phyloP scores from a whole-genome alignment of 2,329 filamentous ascomycete species.

The Orbilia quercus region DNA sequence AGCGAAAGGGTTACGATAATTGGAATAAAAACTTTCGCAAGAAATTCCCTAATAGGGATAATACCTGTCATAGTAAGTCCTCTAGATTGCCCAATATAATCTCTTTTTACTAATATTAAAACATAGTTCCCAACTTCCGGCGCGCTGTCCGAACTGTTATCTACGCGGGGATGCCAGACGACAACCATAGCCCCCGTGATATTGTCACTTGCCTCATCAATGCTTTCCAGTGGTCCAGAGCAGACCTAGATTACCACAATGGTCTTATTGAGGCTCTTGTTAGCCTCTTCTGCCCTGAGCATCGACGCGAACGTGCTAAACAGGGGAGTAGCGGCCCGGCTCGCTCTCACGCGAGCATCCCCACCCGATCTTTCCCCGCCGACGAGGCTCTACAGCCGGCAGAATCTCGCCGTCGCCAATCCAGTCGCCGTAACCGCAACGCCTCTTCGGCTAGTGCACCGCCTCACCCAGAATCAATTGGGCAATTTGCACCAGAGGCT shows the following conservation, averaged over 20 bases:
- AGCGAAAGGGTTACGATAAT: conserved; percentile 10
- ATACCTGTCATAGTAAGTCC: conserved; percentile 6
- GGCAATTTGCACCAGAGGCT: too few relatives aligned
- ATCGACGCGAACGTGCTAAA: background rate
- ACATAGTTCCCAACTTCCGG: conserved; percentile 28
- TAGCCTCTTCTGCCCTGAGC: background rate
- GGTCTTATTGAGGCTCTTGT: conserved; percentile 21
- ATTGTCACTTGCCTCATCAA: conserved; percentile 22
- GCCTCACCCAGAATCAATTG: too few relatives aligned
- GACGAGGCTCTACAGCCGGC: too few relatives aligned
- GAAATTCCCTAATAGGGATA: conserved; percentile 1
- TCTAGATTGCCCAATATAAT: background rate
- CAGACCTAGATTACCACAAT: background rate
- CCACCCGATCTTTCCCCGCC: too few relatives aligned
- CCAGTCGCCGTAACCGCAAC: too few relatives aligned
- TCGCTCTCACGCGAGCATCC: too few relatives aligned
- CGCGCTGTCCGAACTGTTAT: conserved; percentile 7
- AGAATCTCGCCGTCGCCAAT: too few relatives aligned
- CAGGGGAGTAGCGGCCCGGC: too few relatives aligned
- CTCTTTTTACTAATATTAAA: background rate
- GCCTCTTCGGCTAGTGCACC: too few relatives aligned
- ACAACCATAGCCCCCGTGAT: conserved; percentile 25
- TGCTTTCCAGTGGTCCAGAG: conserved; percentile 8
- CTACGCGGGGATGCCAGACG: conserved; percentile 14
- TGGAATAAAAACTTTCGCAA: conserved; percentile 14